Conservation (phyloP, 2,329 filamentous ascomycete genomes). For the Aspergillus pseudoglaucus region DNA sequence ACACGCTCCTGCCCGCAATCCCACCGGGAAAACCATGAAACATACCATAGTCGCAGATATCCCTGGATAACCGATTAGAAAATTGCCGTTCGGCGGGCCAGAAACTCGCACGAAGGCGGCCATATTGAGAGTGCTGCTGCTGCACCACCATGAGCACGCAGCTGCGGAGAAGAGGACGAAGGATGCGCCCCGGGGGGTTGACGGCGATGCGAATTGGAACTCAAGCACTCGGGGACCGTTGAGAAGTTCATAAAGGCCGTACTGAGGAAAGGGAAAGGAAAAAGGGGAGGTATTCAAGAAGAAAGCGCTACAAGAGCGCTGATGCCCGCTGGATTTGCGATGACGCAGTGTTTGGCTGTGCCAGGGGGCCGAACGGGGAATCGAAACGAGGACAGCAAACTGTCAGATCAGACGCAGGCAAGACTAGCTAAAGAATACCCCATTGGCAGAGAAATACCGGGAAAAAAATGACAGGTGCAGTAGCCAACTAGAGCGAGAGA, state of each 20-base stretch:
- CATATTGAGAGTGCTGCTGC: constrained; percentile 43
- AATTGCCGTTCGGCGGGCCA: constrained; percentile 93
- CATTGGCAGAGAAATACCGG: too few species aligned
- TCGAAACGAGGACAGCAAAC: neutral
- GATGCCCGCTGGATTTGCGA: neutral
- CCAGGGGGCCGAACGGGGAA: neutral
- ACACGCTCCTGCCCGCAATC: too few species aligned
- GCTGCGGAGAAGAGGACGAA: constrained; percentile 15
- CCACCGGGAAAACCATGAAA: constrained; percentile 18
- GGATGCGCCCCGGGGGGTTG: constrained; percentile 16
- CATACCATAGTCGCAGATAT: constrained; percentile 95
- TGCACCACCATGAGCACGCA: constrained; percentile 36
- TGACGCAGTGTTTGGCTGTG: neutral
- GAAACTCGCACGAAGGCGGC: constrained; percentile 90
- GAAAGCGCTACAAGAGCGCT: neutral
- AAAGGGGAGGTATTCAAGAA: neutral
- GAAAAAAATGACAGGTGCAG: neutral
- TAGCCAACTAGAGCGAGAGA: neutral
- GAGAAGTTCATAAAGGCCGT: constrained; percentile 21
- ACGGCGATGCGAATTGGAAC: constrained; percentile 20
- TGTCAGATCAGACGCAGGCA: neutral
- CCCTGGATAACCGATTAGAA: constrained; percentile 92
- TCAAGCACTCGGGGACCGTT: constrained; percentile 13
- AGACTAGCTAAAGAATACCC: neutral
- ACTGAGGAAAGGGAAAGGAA: neutral